Evolutionary conservation across 208 protist species (phyloP).

Genomic region (Leishmania arabica): DNA sequence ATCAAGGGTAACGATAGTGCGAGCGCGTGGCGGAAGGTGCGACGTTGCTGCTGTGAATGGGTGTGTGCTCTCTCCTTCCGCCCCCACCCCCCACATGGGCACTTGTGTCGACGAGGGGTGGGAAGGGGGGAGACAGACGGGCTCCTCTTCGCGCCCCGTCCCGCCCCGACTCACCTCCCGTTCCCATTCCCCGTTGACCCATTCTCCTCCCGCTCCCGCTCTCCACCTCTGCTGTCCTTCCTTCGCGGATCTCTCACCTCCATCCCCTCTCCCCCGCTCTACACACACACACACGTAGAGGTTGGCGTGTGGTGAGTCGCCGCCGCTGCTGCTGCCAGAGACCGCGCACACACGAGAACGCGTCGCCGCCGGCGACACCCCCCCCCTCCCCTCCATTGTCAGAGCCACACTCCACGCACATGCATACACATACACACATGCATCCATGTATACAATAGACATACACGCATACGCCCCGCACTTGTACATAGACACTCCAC

Average conservation of each 20-base stretch:
- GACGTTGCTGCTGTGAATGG: background rate
- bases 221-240: background rate
- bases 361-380: background rate
- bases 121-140: background rate
- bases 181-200: background rate
- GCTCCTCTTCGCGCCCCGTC: background rate
- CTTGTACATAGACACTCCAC: background rate
- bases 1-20: background rate
- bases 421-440: background rate
- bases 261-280: background rate
- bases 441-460: conserved; percentile 2
- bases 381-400: background rate
- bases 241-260: background rate
- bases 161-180: background rate
- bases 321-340: background rate
- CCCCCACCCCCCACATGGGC: background rate
- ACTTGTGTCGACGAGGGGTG: background rate
- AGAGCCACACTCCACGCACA: background rate
- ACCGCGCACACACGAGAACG: background rate
- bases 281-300: background rate
- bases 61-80: background rate
- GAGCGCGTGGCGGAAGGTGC: background rate
- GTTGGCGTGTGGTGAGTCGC: background rate
- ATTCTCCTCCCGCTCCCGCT: background rate
- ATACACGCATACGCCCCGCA: background rate